phyloP scores from a whole-genome alignment of 164 flowering plant genomes.

The Malania oleifera region DNA sequence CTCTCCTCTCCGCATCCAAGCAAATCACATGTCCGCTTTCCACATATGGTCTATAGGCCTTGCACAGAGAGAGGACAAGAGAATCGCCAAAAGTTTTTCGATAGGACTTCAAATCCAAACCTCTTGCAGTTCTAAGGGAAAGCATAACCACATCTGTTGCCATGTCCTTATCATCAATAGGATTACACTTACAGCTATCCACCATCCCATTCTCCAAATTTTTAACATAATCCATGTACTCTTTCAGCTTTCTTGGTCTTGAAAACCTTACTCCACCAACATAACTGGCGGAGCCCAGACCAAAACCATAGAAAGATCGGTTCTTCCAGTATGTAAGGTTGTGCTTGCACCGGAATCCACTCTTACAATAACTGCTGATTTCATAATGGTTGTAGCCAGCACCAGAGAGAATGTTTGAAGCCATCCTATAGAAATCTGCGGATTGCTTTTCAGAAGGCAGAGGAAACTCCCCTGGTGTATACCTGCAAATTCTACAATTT shows the following conservation, averaged over 20 bases:
- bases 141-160: slow-evolving; percentile 87
- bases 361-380: slow-evolving; percentile 75
- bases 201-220: slow-evolving; percentile 45
- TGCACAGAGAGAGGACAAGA: slow-evolving; percentile 40
- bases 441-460: slow-evolving; percentile 77
- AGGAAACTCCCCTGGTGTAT: slow-evolving; percentile 84
- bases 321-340: slow-evolving; percentile 77
- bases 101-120: slow-evolving; percentile 59
- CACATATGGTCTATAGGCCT: slow-evolving; percentile 50
- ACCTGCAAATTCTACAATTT: slow-evolving; percentile 46
- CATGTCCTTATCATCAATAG: slow-evolving; percentile 39
- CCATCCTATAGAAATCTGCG: slow-evolving; percentile 74
- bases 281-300: slow-evolving; percentile 86
- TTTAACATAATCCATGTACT: slow-evolving; percentile 51
- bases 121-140: slow-evolving; percentile 72
- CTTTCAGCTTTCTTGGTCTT: slow-evolving; percentile 77
- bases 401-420: slow-evolving; percentile 47
- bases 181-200: slow-evolving; percentile 14
- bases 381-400: slow-evolving; percentile 86
- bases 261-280: slow-evolving; percentile 64
- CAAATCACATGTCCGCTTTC: slow-evolving; percentile 80
- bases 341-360: slow-evolving; percentile 80
- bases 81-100: slow-evolving; percentile 52
- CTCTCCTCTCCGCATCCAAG: slow-evolving; percentile 51
- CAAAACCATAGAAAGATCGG: slow-evolving; percentile 76